phyloP scores from a whole-genome alignment of 1,139 yeast genomes.

The Pichia sp. region DNA sequence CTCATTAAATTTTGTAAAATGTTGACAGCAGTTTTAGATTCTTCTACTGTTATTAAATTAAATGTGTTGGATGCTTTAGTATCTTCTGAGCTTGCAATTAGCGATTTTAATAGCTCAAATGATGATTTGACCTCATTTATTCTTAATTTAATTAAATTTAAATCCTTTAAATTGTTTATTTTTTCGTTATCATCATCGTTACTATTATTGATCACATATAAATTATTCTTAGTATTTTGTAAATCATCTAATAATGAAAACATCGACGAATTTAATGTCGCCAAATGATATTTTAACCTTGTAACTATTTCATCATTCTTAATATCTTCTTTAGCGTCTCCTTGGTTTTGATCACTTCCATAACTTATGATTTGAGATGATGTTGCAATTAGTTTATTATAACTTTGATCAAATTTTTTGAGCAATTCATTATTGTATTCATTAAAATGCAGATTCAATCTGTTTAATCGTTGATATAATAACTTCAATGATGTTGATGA shows the following conservation, averaged over 20 bases:
- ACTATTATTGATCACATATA: constrained; percentile 19
- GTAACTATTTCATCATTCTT: constrained; percentile 36
- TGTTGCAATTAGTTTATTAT: constrained; percentile 39
- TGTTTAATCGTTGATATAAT: constrained; percentile 33
- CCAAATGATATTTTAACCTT: constrained; percentile 57
- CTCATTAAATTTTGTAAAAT: constrained; percentile 38
- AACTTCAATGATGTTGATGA: constrained; percentile 27
- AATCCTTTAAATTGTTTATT: constrained; percentile 37
- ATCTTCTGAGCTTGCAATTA: constrained; percentile 26
- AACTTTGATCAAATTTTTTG: constrained; percentile 41
- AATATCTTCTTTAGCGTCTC: constrained; percentile 4
- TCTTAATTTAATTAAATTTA: constrained; percentile 40
- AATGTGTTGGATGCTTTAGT: background rate
- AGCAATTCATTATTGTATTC: constrained; percentile 54
- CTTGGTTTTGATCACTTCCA: constrained; percentile 19
- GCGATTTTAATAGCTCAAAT: constrained; percentile 38
- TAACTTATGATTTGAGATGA: constrained; percentile 35
- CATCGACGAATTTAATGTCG: constrained; percentile 51
- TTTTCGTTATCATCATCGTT: constrained; percentile 17
- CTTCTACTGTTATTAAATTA: constrained; percentile 20
- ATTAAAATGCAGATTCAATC: constrained; percentile 52
- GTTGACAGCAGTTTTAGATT: constrained; percentile 37
- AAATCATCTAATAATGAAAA: constrained; percentile 49
- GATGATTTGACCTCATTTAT: constrained; percentile 39
- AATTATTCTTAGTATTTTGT: constrained; percentile 28